Conservation (phyloP, 169 alveolate genomes). For the Eimeria necatrix region DNA sequence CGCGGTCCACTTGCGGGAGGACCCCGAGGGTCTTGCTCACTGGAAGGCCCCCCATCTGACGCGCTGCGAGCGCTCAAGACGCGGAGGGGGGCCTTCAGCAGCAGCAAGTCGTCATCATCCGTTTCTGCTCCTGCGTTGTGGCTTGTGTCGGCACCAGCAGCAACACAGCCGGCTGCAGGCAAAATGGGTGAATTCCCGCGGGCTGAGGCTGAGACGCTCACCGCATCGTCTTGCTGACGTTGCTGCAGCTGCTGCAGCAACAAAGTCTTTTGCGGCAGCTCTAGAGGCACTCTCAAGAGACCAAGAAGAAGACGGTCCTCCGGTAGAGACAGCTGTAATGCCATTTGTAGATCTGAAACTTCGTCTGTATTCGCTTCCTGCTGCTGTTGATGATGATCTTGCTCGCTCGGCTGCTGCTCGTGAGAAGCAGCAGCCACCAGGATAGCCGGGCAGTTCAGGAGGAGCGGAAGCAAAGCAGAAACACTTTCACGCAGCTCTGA, state of each 20-base stretch:
- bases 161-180: too few relatives aligned
- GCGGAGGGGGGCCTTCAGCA: conserved; percentile 37
- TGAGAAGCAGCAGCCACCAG: background rate
- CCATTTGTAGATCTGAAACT: background rate
- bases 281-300: conserved; percentile 36
- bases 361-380: background rate
- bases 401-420: background rate
- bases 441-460: background rate
- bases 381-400: background rate
- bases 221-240: background rate
- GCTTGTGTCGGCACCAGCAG: too few relatives aligned
- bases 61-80: background rate
- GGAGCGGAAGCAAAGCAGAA: background rate
- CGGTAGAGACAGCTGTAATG: conserved; percentile 15
- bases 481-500: background rate
- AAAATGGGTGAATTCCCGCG: too few relatives aligned
- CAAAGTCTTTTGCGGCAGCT: background rate
- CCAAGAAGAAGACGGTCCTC: conserved; percentile 30
- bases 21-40: background rate
- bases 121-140: background rate
- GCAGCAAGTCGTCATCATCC: conserved; percentile 17
- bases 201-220: too few relatives aligned
- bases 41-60: background rate
- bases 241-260: conserved; percentile 43
- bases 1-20: background rate